Evolutionary conservation across 2,329 filamentous ascomycete genomes (phyloP).

Genomic region (Colletotrichum destructivum): DNA sequence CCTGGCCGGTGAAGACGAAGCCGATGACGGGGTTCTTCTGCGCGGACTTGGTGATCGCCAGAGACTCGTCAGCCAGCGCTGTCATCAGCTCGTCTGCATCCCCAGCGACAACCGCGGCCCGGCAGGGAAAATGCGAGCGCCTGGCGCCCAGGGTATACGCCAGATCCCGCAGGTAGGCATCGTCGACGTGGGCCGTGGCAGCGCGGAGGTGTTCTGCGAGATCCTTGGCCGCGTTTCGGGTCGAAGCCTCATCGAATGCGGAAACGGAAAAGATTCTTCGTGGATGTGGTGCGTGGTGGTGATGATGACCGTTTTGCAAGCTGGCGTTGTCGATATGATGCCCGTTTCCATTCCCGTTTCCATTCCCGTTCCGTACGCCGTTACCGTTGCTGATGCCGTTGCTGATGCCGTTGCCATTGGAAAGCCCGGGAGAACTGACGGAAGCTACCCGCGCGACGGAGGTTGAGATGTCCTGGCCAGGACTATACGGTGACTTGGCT

Average conservation of each 20-base stretch:
- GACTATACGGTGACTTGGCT: neutral
- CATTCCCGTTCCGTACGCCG: neutral
- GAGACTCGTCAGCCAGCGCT: neutral
- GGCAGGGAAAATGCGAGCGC: neutral
- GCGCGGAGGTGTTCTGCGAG: neutral
- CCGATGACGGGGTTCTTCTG: neutral
- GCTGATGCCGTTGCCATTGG: neutral
- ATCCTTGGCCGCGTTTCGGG: neutral
- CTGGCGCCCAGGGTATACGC: slow-evolving; percentile 5
- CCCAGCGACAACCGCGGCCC: neutral
- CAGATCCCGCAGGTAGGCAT: slow-evolving; percentile 43
- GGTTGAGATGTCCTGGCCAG: neutral
- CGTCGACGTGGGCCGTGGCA: neutral
- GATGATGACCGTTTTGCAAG: neutral
- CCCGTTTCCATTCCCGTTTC: too few species aligned
- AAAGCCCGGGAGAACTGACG: neutral
- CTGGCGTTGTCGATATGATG: neutral
- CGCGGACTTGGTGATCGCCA: neutral
- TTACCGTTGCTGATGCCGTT: neutral
- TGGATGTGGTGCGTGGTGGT: neutral
- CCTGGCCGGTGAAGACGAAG: too few species aligned
- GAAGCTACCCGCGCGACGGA: neutral
- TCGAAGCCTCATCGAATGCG: neutral
- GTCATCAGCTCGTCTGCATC: slow-evolving; percentile 6
- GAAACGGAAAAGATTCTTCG: slow-evolving; percentile 7